Conservation (phyloP, 306 rosid species). For the Aeschynomene evenia region DNA sequence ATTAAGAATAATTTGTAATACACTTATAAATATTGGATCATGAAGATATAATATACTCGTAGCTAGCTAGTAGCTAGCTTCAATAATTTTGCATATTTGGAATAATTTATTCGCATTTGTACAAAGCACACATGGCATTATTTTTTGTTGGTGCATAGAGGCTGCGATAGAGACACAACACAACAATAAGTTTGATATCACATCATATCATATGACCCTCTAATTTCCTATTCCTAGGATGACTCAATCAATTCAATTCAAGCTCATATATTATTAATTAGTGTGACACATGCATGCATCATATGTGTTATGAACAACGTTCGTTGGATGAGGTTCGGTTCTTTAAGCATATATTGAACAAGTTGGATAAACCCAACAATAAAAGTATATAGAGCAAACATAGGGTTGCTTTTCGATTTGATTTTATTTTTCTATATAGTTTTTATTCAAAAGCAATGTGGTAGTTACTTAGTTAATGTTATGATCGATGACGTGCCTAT, state of each 20-base stretch:
- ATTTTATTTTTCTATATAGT: too few relatives aligned
- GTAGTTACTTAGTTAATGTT: too few relatives aligned
- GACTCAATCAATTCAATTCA: too few relatives aligned
- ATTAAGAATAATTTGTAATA: too few relatives aligned
- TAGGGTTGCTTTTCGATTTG: not conserved
- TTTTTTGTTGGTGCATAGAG: not conserved
- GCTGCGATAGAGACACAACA: not conserved
- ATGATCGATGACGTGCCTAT: too few relatives aligned
- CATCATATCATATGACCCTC: too few relatives aligned
- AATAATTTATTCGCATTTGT: not conserved
- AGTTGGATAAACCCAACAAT: not conserved
- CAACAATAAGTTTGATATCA: too few relatives aligned
- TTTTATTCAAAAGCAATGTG: too few relatives aligned
- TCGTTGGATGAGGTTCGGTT: too few relatives aligned
- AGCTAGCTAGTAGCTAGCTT: too few relatives aligned
- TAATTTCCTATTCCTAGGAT: not conserved
- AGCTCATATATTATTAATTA: too few relatives aligned
- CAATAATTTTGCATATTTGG: not conserved
- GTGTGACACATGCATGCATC: not conserved
- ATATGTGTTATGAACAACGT: not conserved
- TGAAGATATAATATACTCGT: not conserved
- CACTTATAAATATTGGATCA: not conserved
- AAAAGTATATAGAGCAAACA: not conserved
- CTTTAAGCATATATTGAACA: not conserved
- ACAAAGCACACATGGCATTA: not conserved